Evolutionary conservation across 2,329 filamentous ascomycete species (phyloP).

Genomic region (Alternaria metachromatica): DNA sequence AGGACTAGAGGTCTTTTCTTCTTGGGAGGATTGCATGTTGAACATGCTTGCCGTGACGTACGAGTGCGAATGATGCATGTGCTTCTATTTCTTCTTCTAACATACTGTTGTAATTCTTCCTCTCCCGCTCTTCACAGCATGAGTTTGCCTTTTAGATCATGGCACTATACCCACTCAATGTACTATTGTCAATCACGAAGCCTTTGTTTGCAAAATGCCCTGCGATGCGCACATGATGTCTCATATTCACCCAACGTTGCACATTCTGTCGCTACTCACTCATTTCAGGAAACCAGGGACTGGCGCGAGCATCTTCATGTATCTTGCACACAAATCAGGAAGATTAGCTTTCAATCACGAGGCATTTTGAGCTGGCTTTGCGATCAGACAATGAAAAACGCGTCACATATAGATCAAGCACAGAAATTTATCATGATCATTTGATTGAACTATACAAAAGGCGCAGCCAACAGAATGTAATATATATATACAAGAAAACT

Average conservation of each 20-base stretch:
- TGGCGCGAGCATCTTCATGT: neutral
- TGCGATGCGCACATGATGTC: neutral
- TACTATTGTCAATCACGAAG: neutral
- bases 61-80: neutral
- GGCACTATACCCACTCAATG: slow-evolving; percentile 17
- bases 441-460: neutral
- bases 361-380: neutral
- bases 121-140: neutral
- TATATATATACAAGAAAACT: slow-evolving; percentile 5
- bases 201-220: neutral
- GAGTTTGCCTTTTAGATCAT: slow-evolving; percentile 3
- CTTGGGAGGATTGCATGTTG: neutral
- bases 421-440: neutral
- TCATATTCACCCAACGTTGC: neutral
- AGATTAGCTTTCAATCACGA: neutral
- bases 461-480: slow-evolving; percentile 5
- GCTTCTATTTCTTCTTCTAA: neutral
- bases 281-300: neutral
- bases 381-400: neutral
- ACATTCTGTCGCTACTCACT: neutral
- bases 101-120: neutral
- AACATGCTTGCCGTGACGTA: neutral
- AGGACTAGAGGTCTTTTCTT: slow-evolving; percentile 23
- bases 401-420: neutral
- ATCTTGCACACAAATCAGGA: accelerated